These are phyloP conservation scores for Alternaria triticina DNA, from an alignment of 2,329 filamentous ascomycete genomes.

Conservation along the genomic window DNA sequence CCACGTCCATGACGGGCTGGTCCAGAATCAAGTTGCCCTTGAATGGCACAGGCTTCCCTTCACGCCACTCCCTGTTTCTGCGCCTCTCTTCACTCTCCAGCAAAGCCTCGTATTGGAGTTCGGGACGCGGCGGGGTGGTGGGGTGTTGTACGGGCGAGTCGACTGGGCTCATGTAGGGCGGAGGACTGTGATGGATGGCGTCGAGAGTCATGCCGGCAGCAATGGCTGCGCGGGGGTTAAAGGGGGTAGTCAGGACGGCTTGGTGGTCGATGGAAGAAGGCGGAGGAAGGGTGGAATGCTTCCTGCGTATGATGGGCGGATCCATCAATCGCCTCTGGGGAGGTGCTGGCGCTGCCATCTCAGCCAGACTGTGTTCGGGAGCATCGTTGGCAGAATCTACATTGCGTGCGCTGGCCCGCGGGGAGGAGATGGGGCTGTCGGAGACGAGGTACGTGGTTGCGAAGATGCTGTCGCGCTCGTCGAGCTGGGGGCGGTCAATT, in stretches of 20 bases:
- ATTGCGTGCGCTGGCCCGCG: conserved; percentile 38
- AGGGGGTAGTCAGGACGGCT: conserved; percentile 39
- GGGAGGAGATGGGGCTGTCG: conserved; percentile 54
- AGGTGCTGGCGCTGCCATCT: conserved; percentile 40
- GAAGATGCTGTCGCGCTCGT: conserved; percentile 69
- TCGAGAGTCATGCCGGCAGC: conserved; percentile 29
- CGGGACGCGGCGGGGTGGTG: conserved; percentile 35
- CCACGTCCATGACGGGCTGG: conserved; percentile 53
- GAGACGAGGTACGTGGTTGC: conserved; percentile 65
- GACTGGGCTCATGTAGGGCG: conserved; percentile 48
- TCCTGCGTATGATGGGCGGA: conserved; percentile 39
- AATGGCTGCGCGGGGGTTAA: conserved; percentile 35
- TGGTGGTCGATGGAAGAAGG: conserved; percentile 39
- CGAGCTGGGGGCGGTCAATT: conserved; percentile 59
- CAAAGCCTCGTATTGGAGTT: conserved; percentile 32
- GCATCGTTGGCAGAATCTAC: conserved; percentile 34
- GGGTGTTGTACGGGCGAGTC: conserved; percentile 45
- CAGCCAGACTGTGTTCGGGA: conserved; percentile 29
- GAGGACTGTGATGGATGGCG: conserved; percentile 36
- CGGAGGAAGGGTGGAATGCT: conserved; percentile 32
- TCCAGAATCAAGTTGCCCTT: conserved; percentile 45
- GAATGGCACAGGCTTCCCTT: conserved; percentile 55
- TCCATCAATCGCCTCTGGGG: conserved; percentile 43
- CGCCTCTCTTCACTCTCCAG: conserved; percentile 50
- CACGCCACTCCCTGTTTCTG: conserved; percentile 57